Base-by-base conservation (phyloP, 192 early-diverging fungal species). In the Jimgerdemannia lactiflua region DNA sequence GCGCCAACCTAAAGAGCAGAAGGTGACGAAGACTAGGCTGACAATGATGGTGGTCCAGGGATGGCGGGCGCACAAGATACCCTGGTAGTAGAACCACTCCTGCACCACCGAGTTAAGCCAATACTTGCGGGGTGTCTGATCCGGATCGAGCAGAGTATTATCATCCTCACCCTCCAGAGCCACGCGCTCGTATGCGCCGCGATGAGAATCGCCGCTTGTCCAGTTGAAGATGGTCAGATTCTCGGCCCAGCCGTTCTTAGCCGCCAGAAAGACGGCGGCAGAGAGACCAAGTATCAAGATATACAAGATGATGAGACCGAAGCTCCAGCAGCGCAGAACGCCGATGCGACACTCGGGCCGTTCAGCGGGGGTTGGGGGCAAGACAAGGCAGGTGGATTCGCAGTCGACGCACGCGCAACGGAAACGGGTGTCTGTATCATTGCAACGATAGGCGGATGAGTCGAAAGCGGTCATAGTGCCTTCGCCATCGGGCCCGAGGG, bases 381-480 rank as follows among this genome's bases (percentile, higher is more conserved):
- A 66, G 0, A 86, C 67, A 17, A 88, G 90, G 68, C 90, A 91
- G 1, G 86, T 80, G 0, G 85, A 43, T 42, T 81, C 72, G 73
- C 90, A 91, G 72, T 91, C 90, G 20, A 91, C 82, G 75, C 90
- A 91, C 2, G 90, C 74, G 66, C 90, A 91, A 4, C 86, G 85
- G 79, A 86, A 86, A 8, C 72, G 73, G 6, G 77, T 65, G 65
- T 86, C 84, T 2, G 84, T 84, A 20, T 85, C 86, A 71, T 89
- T 89, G 73, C 90, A 91, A 65, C 71, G 79, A 11, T 76, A 75
- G 10, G 78, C 80, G 39, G 79, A 49, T 7, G 80, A 75, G 39
- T 83, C 73, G 18, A 83, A 82, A 0, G 83, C 78, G 4, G 42
- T 73, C 40, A 84, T 66, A 4, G 39, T 39, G 17, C 75, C 71